Evolutionary conservation across 1,139 yeast species (phyloP), one percentile per base, ranked within the genome.

Genomic region (Zygosaccharomyces sapae): DNA sequence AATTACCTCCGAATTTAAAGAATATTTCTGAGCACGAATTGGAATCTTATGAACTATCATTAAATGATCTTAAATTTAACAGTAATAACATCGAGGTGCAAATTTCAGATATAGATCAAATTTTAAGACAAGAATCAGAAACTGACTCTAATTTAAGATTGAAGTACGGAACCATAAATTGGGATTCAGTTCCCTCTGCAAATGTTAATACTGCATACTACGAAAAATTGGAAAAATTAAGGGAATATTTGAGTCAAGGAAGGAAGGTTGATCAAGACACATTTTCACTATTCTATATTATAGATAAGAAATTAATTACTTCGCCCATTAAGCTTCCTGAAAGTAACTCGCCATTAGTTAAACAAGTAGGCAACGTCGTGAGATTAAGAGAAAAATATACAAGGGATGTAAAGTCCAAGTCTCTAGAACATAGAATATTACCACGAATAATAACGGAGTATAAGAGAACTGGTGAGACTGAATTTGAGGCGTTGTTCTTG

Each of bases 191-290:
- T 0, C 49, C 67, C 0, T 73, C 83, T 1, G 55, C 61, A 8
- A 71, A 62, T 3, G 75, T 78, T 1, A 72, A 72, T 18, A 42
- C 52, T 3, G 68, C 66, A 0, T 65, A 76, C 2, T 58, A 69
- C 51, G 65, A 63, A 1, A 74, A 74, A 43, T 63, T 81, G 2
- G 59, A 63, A 4, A 73, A 72, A 27, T 70, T 81, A 65, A 69
- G 69, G 33, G 65, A 63, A 3, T 85, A 83, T 58, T 62, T 85
- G 16, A 57, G 59, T 2, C 80, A 81, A 52, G 95, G 95, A 1
- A 69, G 70, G 30, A 60, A 68, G 2, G 86, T 95, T 3, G 96
- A 89, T 62, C 66, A 65, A 2, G 63, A 65, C 35, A 58, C 68
- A 4, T 37, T 44, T 8, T 54, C 57, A 6, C 48, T 66, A 8